phyloP scores from a whole-genome alignment of 805 yeast species.

The Cyberlindnera galapagoensis region DNA sequence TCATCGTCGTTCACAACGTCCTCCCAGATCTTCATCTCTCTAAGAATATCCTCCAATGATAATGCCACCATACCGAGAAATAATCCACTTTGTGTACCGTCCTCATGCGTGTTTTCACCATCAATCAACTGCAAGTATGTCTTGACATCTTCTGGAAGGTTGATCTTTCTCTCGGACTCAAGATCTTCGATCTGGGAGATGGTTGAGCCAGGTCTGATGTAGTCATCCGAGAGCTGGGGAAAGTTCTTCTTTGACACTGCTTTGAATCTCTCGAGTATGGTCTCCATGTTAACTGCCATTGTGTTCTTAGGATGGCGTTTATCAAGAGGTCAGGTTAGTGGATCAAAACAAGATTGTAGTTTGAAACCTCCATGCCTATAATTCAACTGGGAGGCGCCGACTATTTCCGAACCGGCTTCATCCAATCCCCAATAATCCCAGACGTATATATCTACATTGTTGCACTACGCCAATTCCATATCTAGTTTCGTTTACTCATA shows the following conservation, averaged over 20 bases:
- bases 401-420: no score
- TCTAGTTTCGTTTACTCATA: no score
- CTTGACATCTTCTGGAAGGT: constrained; percentile 16
- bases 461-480: no score
- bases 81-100: neutral
- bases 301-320: no score
- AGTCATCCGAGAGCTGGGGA: neutral
- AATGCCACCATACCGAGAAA: constrained; percentile 8
- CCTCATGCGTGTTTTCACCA: constrained; percentile 5
- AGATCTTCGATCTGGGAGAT: neutral
- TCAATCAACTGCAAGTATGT: constrained; percentile 4
- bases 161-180: constrained; percentile 36
- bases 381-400: no score
- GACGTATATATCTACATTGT: no score
- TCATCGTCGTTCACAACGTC: constrained; percentile 10
- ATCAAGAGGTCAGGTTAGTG: no score
- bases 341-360: no score
- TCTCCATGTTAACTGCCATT: neutral
- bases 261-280: constrained; percentile 1
- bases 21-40: constrained; percentile 12
- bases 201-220: neutral
- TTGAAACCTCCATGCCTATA: no score
- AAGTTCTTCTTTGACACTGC: constrained; percentile 1
- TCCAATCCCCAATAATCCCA: no score
- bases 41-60: constrained; percentile 6